These are phyloP conservation scores for Posidonia oceanica DNA, from an alignment of 116 monocot genomes.

Conservation along the genomic window DNA sequence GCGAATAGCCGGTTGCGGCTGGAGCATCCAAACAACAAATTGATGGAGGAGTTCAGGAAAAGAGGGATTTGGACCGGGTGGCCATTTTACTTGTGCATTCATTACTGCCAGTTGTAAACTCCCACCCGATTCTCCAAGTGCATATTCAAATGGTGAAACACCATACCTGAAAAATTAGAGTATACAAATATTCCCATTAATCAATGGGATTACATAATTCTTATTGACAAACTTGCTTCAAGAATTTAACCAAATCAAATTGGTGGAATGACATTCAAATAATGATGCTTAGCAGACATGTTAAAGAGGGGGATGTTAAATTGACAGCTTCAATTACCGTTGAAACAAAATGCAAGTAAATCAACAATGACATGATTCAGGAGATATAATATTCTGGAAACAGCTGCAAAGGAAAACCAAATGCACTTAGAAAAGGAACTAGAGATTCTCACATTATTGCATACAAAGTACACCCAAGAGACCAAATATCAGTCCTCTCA, in stretches of 20 bases:
- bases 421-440: background rate
- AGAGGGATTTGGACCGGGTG: conserved; percentile 35
- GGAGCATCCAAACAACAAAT: conserved; percentile 60
- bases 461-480: conserved; percentile 84
- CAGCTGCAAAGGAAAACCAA: background rate
- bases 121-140: conserved; percentile 61
- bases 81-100: conserved; percentile 64
- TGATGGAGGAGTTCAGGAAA: conserved; percentile 55
- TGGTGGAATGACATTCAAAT: background rate
- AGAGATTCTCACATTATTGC: conserved; percentile 71
- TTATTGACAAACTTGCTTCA: background rate
- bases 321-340: too few relatives aligned
- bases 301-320: too few relatives aligned
- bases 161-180: conserved; percentile 35
- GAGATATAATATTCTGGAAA: background rate
- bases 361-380: background rate
- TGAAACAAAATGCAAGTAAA: too few relatives aligned
- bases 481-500: conserved; percentile 94
- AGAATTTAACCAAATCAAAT: background rate
- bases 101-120: conserved; percentile 45
- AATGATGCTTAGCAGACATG: too few relatives aligned
- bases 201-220: background rate
- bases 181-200: background rate
- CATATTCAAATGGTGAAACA: conserved; percentile 65
- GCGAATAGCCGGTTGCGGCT: conserved; percentile 48